Conservation (phyloP, 768 basidiomycete genomes). For the Termitomyces sp. region DNA sequence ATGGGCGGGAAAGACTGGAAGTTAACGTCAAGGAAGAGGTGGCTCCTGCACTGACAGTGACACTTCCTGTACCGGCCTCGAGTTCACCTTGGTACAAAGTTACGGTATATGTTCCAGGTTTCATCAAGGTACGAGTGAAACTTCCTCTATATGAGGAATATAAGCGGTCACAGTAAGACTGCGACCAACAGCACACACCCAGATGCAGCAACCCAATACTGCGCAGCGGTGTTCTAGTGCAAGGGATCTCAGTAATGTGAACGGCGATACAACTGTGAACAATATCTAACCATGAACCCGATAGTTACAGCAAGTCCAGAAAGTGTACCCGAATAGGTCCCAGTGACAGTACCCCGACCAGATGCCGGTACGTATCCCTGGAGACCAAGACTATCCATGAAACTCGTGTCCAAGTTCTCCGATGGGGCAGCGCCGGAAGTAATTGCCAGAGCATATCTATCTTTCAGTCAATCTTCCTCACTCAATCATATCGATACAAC, state of each 20-base stretch:
- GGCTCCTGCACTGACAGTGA: constrained; percentile 33
- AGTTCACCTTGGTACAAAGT: constrained; percentile 42
- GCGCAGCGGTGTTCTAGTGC: constrained; percentile 33
- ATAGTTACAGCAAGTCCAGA: constrained; percentile 33
- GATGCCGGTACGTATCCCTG: constrained; percentile 38
- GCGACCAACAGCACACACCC: constrained; percentile 21
- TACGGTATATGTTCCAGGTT: constrained; percentile 42
- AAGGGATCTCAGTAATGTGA: background rate
- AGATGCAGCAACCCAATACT: constrained; percentile 39
- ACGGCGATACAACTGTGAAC: background rate
- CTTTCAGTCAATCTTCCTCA: background rate
- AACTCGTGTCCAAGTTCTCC: constrained; percentile 33
- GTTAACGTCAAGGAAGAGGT: constrained; percentile 28
- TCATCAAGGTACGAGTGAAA: constrained; percentile 39
- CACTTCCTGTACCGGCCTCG: constrained; percentile 35
- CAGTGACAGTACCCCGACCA: constrained; percentile 38
- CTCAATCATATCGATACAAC: constrained; percentile 6
- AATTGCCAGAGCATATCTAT: constrained; percentile 36
- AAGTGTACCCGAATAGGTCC: constrained; percentile 36
- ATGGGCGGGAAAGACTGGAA: constrained; percentile 26
- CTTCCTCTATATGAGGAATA: constrained; percentile 22
- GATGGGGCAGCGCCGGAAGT: constrained; percentile 38
- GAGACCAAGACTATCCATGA: constrained; percentile 36
- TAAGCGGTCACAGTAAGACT: background rate
- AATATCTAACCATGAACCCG: constrained; percentile 30